A percentile compares a stretch with the other conserved stretches of the same genome.
Conservation (phyloP, 352 stramenopile species). For the Pseudoperonospora humuli region DNA sequence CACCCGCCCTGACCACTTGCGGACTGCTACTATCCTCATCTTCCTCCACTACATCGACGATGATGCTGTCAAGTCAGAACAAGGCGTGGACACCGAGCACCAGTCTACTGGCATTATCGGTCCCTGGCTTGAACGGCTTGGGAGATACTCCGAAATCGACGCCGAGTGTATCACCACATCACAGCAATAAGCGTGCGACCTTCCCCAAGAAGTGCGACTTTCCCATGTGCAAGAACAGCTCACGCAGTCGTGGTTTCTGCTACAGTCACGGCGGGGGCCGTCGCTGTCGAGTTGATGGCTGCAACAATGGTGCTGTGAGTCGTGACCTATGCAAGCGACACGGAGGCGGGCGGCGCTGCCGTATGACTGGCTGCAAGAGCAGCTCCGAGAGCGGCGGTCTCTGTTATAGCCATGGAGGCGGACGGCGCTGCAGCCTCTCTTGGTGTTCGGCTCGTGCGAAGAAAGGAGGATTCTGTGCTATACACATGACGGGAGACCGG, state of each 20-base stretch:
- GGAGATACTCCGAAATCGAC: background rate
- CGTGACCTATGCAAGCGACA: slow-evolving; percentile 78
- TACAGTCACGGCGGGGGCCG: slow-evolving; percentile 68
- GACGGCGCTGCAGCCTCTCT: slow-evolving; percentile 52
- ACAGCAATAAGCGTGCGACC: slow-evolving; percentile 42
- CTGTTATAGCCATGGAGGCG: slow-evolving; percentile 72
- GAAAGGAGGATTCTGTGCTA: slow-evolving; percentile 60
- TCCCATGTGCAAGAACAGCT: slow-evolving; percentile 80
- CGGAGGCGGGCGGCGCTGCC: slow-evolving; percentile 59
- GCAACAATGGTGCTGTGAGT: slow-evolving; percentile 66
- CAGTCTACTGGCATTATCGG: slow-evolving; percentile 19
- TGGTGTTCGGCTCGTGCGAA: slow-evolving; percentile 70
- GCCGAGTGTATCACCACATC: slow-evolving; percentile 1
- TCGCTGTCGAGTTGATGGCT: slow-evolving; percentile 55
- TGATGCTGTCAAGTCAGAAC: slow-evolving; percentile 27
- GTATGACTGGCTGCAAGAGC: slow-evolving; percentile 61
- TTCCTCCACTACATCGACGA: background rate
- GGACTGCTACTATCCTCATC: slow-evolving; percentile 6
- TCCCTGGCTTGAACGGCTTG: slow-evolving; percentile 17
- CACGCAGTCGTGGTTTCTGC: slow-evolving; percentile 67
- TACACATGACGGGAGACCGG: slow-evolving; percentile 39
- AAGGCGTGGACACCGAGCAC: slow-evolving; percentile 11
- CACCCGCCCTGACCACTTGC: slow-evolving; percentile 1
- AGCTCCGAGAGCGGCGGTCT: slow-evolving; percentile 62
- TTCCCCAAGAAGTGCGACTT: slow-evolving; percentile 82